These are phyloP conservation scores for Rhodotorula mucilaginosa DNA, from an alignment of 1,284 basidiomycete species.

Conservation along the genomic window DNA sequence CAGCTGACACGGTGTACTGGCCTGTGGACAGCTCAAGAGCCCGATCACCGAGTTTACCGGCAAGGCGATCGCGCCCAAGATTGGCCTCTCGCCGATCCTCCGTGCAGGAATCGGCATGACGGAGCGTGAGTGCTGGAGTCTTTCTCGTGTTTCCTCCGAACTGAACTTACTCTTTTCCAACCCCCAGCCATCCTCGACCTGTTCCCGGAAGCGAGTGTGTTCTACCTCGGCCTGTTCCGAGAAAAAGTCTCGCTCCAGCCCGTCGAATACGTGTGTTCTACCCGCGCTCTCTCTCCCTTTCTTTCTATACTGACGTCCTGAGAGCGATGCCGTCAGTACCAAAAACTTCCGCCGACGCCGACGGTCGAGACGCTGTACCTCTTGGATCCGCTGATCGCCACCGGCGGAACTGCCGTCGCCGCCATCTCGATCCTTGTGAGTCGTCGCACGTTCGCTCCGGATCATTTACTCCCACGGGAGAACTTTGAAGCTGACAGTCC, in stretches of 20 bases:
- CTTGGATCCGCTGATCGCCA: slow-evolving; percentile 85
- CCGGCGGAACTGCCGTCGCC: slow-evolving; percentile 86
- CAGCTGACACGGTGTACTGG: background rate
- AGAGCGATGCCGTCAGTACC: slow-evolving; percentile 45
- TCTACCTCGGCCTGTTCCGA: slow-evolving; percentile 84
- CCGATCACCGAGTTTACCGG: slow-evolving; percentile 52
- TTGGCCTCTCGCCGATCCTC: slow-evolving; percentile 86
- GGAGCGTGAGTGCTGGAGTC: slow-evolving; percentile 57
- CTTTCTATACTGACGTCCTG: background rate
- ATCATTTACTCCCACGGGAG: too few relatives aligned
- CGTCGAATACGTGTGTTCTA: slow-evolving; percentile 69
- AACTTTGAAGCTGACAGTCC: background rate
- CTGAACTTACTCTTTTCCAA: too few relatives aligned
- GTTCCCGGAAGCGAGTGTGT: slow-evolving; percentile 82
- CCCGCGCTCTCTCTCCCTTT: too few relatives aligned
- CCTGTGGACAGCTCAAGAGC: slow-evolving; percentile 33
- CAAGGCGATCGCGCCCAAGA: slow-evolving; percentile 55
- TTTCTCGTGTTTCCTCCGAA: background rate
- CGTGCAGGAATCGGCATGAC: slow-evolving; percentile 93
- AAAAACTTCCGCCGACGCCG: slow-evolving; percentile 75
- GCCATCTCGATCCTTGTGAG: slow-evolving; percentile 70
- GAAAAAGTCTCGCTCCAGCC: slow-evolving; percentile 88
- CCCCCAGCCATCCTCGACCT: slow-evolving; percentile 62
- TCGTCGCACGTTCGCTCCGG: too few relatives aligned
- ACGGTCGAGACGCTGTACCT: slow-evolving; percentile 80